phyloP scores from a whole-genome alignment of 129 eudicot genomes.

The Smallanthus sonchifolius region DNA sequence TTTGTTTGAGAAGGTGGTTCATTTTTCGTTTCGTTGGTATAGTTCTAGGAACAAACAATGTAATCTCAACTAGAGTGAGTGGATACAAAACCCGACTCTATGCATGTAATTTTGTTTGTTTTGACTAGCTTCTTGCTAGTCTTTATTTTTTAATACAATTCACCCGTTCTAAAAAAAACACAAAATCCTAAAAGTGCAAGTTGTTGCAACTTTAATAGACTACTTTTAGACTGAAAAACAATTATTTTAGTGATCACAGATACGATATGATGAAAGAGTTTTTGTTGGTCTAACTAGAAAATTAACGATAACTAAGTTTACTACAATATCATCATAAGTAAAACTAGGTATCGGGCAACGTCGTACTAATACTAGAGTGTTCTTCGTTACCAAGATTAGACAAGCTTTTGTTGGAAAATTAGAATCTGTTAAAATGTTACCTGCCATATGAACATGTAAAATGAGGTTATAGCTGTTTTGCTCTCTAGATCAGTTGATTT shows the following conservation, averaged over 20 bases:
- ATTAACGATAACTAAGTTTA: not conserved
- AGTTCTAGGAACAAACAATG: no score
- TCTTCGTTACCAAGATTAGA: not conserved
- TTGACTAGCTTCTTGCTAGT: no score
- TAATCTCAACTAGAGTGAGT: no score
- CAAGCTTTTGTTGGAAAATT: not conserved
- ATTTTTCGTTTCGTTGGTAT: no score
- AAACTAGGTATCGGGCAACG: no score
- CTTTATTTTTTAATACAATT: no score
- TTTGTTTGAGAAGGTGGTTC: no score
- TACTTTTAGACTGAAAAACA: not conserved
- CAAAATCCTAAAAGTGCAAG: not conserved
- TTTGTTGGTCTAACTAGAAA: not conserved
- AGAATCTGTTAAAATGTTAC: constrained; percentile 30
- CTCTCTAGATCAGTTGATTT: constrained; percentile 69
- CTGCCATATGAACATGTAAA: constrained; percentile 99
- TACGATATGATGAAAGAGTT: no score
- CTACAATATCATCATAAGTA: no score
- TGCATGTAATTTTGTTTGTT: no score
- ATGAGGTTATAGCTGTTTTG: constrained; percentile 85
- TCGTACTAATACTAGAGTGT: not conserved
- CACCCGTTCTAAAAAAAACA: no score
- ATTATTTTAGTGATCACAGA: not conserved
- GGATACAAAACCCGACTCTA: no score
- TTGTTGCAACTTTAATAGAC: not conserved